Evolutionary conservation across 1,139 yeast genomes (phyloP).

Genomic region (Protomyces gravidus): DNA sequence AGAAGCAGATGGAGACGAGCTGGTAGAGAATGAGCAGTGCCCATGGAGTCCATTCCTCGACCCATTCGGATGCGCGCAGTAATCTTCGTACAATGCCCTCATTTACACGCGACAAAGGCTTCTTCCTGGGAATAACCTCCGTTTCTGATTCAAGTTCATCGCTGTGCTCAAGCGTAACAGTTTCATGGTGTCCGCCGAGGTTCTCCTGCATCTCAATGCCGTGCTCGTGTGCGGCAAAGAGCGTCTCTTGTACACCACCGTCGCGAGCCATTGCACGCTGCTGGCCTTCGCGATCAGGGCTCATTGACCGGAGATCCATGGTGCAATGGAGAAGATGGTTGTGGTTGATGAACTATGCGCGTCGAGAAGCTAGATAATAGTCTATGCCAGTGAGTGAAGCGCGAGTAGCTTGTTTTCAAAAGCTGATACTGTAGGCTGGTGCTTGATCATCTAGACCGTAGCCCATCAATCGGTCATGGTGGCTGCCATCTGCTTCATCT

Average conservation of each 20-base stretch:
- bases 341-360: too few species aligned
- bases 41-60: constrained; percentile 28
- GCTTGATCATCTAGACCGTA: too few species aligned
- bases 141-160: constrained; percentile 24
- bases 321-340: not conserved
- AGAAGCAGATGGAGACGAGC: constrained; percentile 23
- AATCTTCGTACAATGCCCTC: constrained; percentile 1
- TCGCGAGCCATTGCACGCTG: not conserved
- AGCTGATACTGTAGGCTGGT: too few species aligned
- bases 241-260: not conserved
- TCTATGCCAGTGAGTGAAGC: too few species aligned
- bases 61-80: constrained; percentile 17
- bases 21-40: constrained; percentile 17
- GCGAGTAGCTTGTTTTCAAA: too few species aligned
- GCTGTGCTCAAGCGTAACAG: constrained; percentile 15
- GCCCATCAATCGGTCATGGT: too few species aligned
- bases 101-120: constrained; percentile 2
- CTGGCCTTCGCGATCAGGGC: not conserved
- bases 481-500: too few species aligned
- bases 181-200: constrained; percentile 3
- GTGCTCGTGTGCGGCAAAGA: not conserved
- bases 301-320: constrained; percentile 2
- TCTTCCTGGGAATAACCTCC: constrained; percentile 1
- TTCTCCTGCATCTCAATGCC: constrained; percentile 18
- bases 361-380: too few species aligned